phyloP scores from a whole-genome alignment of 257 asterid genomes.

The Rauvolfia tetraphylla region DNA sequence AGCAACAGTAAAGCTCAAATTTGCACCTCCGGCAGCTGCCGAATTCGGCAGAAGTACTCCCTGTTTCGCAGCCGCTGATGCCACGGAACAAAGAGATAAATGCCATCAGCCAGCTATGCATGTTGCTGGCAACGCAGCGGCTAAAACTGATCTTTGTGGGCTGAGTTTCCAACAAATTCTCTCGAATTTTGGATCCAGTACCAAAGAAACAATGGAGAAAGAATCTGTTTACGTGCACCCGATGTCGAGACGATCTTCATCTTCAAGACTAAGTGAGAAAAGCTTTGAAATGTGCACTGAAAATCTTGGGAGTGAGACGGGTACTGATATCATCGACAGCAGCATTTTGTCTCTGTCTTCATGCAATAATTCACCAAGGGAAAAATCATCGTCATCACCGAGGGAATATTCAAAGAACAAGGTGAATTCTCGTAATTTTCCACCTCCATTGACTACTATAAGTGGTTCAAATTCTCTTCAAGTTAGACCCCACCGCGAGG shows the following conservation, averaged over 20 bases:
- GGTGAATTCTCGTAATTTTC: slow-evolving; percentile 40
- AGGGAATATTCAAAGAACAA: slow-evolving; percentile 4
- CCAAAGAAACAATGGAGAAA: slow-evolving; percentile 16
- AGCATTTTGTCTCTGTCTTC: slow-evolving; percentile 38
- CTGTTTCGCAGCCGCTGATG: background rate
- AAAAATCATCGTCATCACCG: background rate
- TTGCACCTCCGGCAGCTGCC: slow-evolving; percentile 23
- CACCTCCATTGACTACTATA: slow-evolving; percentile 91
- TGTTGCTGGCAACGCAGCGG: background rate
- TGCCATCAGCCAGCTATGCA: background rate
- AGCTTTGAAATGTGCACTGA: slow-evolving; percentile 84
- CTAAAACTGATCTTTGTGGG: slow-evolving; percentile 21
- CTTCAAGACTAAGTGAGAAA: slow-evolving; percentile 36
- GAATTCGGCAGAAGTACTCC: slow-evolving; percentile 9
- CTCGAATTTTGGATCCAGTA: slow-evolving; percentile 13
- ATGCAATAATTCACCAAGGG: slow-evolving; percentile 9
- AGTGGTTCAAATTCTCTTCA: slow-evolving; percentile 52
- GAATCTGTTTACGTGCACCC: slow-evolving; percentile 34
- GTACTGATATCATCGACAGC: slow-evolving; percentile 47
- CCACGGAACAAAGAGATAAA: slow-evolving; percentile 5
- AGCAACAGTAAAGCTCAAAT: slow-evolving; percentile 47
- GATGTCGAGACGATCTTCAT: slow-evolving; percentile 20
- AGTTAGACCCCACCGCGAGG: slow-evolving; percentile 55
- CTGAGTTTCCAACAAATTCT: slow-evolving; percentile 45
- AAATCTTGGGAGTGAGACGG: slow-evolving; percentile 76